These are phyloP conservation scores for Populus euphratica DNA, from an alignment of 345 rosid species.

Conservation along the genomic window DNA sequence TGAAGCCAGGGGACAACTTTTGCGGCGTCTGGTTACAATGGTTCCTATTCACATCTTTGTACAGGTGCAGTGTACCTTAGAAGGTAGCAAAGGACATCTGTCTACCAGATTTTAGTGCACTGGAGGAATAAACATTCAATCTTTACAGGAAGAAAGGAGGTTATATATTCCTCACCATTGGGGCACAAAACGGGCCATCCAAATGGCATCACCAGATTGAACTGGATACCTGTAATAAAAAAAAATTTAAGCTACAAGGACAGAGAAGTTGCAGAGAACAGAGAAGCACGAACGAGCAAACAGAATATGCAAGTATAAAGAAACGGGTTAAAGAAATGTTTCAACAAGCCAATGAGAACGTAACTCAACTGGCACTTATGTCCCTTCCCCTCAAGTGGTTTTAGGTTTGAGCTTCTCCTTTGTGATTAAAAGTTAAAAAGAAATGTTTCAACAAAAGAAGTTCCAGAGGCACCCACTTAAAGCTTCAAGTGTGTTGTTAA, in stretches of 20 bases:
- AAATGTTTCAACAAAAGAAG: neutral
- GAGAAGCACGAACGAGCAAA: neutral
- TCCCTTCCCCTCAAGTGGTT: no score
- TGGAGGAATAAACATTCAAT: conserved; percentile 2
- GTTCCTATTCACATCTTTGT: conserved; percentile 89
- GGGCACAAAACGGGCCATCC: conserved; percentile 99
- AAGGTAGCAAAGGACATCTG: conserved; percentile 5
- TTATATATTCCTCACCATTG: conserved; percentile 48
- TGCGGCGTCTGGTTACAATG: conserved; percentile 23
- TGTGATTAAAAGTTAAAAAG: neutral
- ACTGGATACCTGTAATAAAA: conserved; percentile 68
- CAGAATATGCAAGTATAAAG: neutral
- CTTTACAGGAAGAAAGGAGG: neutral
- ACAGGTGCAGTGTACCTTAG: conserved; percentile 86
- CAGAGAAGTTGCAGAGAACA: conserved; percentile 5
- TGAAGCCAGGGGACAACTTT: neutral
- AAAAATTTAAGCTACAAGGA: neutral
- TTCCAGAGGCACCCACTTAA: conserved; percentile 4
- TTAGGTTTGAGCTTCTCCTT: no score
- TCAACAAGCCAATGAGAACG: neutral
- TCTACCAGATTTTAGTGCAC: neutral
- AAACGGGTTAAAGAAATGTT: neutral
- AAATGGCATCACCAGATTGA: conserved; percentile 89
- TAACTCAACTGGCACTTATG: no score
- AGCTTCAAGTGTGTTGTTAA: neutral